phyloP scores from a whole-genome alignment of 2,329 filamentous ascomycete species.

The Penicillium fuscoglaucum region DNA sequence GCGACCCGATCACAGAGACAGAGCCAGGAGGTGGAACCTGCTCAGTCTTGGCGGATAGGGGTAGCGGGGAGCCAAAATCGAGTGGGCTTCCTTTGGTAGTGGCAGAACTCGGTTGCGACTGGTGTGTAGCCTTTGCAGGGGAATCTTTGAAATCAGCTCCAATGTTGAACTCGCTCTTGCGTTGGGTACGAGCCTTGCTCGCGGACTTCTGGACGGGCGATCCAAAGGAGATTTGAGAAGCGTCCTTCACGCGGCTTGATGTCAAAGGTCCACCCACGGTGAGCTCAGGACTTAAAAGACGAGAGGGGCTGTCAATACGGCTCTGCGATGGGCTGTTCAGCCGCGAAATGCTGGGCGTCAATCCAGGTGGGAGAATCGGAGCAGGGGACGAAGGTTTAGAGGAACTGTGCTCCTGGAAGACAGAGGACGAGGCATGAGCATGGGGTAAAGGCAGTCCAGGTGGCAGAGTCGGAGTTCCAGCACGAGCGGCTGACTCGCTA shows the following conservation, averaged over 20 bases:
- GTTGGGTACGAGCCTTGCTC: constrained; percentile 28
- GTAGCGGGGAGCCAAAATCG: constrained; percentile 35
- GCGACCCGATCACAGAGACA: constrained; percentile 43
- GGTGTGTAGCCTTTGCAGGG: constrained; percentile 9
- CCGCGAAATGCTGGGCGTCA: constrained; percentile 27
- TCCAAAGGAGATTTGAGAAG: constrained; percentile 43
- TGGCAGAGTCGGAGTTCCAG: constrained; percentile 43
- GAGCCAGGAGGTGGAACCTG: constrained; percentile 29
- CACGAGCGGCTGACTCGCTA: constrained; percentile 34
- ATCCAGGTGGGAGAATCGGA: constrained; percentile 31
- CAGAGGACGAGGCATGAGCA: constrained; percentile 38
- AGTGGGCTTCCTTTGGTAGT: constrained; percentile 34
- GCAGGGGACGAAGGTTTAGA: constrained; percentile 35
- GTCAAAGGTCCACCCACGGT: constrained; percentile 23
- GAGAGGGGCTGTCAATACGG: constrained; percentile 25
- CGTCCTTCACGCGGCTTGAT: constrained; percentile 31
- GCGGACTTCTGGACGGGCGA: constrained; percentile 42
- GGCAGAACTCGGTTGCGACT: constrained; percentile 8
- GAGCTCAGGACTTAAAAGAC: constrained; percentile 31
- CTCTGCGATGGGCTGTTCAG: constrained; percentile 34
- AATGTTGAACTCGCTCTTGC: constrained; percentile 23
- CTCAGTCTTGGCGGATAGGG: constrained; percentile 28
- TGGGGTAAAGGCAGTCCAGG: constrained; percentile 46
- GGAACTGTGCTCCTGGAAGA: constrained; percentile 34
- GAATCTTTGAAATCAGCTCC: constrained; percentile 21